A percentile compares a stretch with the other conserved stretches of the same genome.
Conservation (phyloP, 768 basidiomycete species). For the Boletales sp. region DNA sequence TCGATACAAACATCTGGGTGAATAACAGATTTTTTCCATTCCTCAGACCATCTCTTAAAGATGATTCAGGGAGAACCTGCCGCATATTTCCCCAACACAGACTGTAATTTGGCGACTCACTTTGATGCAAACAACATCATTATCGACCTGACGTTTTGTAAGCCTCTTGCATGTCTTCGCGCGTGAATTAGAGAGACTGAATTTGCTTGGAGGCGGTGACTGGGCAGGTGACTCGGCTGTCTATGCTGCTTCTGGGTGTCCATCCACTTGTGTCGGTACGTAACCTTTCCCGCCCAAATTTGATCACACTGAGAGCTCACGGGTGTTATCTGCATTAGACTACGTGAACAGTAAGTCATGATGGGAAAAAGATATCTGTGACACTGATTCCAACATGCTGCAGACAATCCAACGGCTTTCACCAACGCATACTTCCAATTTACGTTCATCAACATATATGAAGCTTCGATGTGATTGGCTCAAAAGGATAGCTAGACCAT, state of each 20-base stretch:
- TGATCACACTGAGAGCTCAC: neutral
- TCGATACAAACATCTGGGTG: slow-evolving; percentile 26
- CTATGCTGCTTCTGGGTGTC: slow-evolving; percentile 30
- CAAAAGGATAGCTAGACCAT: neutral
- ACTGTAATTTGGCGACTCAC: slow-evolving; percentile 38
- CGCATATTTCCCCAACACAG: slow-evolving; percentile 35
- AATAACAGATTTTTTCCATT: neutral
- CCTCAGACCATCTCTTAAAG: neutral
- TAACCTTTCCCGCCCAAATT: neutral
- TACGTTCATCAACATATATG: slow-evolving; percentile 36
- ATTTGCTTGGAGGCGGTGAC: slow-evolving; percentile 21
- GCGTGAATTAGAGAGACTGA: neutral
- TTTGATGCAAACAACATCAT: slow-evolving; percentile 33
- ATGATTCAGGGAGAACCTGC: slow-evolving; percentile 29
- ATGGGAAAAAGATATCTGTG: neutral
- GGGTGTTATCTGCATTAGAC: slow-evolving; percentile 6
- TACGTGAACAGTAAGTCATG: slow-evolving; percentile 24
- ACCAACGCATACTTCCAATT: slow-evolving; percentile 41
- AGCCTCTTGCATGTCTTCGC: neutral
- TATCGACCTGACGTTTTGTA: slow-evolving; percentile 33
- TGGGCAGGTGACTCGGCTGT: slow-evolving; percentile 27
- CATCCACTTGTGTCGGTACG: slow-evolving; percentile 29
- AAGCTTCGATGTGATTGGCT: neutral
- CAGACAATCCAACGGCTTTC: slow-evolving; percentile 40
- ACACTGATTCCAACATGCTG: neutral